Evolutionary conservation across 1,284 basidiomycete species (phyloP).

Genomic region (Pyrrhoderma noxium): DNA sequence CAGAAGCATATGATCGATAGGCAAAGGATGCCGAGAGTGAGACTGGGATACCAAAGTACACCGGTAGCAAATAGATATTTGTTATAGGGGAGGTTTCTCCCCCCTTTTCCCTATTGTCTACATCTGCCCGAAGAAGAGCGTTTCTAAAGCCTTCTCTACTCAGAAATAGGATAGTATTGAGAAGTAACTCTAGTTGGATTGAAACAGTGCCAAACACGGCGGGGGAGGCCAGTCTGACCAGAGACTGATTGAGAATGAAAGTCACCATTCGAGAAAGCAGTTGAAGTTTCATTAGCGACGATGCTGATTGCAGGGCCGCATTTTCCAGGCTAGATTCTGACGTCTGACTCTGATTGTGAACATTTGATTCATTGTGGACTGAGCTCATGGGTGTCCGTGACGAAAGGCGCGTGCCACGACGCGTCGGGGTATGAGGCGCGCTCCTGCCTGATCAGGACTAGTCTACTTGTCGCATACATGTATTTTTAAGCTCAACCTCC

Average conservation of each 20-base stretch:
- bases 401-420: conserved; percentile 2
- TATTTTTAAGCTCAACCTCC: not conserved
- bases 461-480: too few species aligned
- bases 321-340: conserved; percentile 4
- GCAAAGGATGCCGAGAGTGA: conserved; percentile 38
- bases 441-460: not conserved
- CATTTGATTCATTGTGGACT: not conserved
- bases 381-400: conserved; percentile 10
- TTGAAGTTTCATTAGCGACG: conserved; percentile 83
- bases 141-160: conserved; percentile 88
- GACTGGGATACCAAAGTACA: conserved; percentile 49
- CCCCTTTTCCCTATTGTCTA: conserved; percentile 18
- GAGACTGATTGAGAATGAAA: conserved; percentile 81
- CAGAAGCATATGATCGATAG: conserved; percentile 44
- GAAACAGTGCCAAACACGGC: conserved; percentile 81
- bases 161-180: conserved; percentile 87
- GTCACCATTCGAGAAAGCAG: conserved; percentile 79
- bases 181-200: conserved; percentile 80
- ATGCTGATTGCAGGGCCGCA: conserved; percentile 49
- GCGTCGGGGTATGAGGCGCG: not conserved
- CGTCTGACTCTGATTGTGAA: not conserved
- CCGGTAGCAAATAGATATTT: conserved; percentile 54
- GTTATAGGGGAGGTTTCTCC: conserved; percentile 23
- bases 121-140: conserved; percentile 52
- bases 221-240: conserved; percentile 81